A percentile compares a stretch with the other conserved stretches of the same genome.
Evolutionary conservation across 208 protist species (phyloP).

Genomic region (Acanthamoeba triangularis): DNA sequence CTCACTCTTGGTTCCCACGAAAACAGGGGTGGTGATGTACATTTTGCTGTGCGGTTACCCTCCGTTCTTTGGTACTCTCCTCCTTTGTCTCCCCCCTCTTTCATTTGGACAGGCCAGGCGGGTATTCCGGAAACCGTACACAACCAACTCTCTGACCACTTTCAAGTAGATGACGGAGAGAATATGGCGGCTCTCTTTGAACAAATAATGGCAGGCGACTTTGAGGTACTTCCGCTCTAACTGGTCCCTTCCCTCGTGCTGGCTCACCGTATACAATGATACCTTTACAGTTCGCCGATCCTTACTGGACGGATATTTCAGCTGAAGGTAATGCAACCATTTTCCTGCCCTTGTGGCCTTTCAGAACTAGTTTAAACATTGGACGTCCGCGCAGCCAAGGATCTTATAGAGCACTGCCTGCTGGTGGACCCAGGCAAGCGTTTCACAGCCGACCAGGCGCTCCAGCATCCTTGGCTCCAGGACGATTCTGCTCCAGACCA

Average conservation of each 20-base stretch:
- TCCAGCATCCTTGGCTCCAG: conserved; percentile 87
- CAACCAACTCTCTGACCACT: background rate
- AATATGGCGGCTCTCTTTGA: conserved; percentile 85
- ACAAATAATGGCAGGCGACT: conserved; percentile 83
- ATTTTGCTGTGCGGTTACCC: conserved; percentile 88
- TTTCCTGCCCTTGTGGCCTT: background rate
- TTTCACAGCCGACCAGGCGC: conserved; percentile 84
- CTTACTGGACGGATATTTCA: conserved; percentile 34
- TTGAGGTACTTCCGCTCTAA: conserved; percentile 82
- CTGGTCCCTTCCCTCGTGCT: conserved; percentile 44
- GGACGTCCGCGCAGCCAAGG: conserved; percentile 22
- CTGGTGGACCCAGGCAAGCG: conserved; percentile 84
- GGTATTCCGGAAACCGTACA: background rate
- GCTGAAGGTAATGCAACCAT: background rate
- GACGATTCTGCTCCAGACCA: background rate
- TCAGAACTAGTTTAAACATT: background rate
- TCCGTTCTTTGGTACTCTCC: conserved; percentile 80
- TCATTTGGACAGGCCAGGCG: too few relatives aligned
- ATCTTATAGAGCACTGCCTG: conserved; percentile 88
- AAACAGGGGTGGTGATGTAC: conserved; percentile 88
- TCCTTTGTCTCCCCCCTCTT: background rate
- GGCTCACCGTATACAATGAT: background rate
- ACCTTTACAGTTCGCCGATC: background rate
- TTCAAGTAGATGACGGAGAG: conserved; percentile 68
- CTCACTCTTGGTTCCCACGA: background rate